Conservation (phyloP, 2,329 filamentous ascomycete genomes). For the Penicillium vulpinum region DNA sequence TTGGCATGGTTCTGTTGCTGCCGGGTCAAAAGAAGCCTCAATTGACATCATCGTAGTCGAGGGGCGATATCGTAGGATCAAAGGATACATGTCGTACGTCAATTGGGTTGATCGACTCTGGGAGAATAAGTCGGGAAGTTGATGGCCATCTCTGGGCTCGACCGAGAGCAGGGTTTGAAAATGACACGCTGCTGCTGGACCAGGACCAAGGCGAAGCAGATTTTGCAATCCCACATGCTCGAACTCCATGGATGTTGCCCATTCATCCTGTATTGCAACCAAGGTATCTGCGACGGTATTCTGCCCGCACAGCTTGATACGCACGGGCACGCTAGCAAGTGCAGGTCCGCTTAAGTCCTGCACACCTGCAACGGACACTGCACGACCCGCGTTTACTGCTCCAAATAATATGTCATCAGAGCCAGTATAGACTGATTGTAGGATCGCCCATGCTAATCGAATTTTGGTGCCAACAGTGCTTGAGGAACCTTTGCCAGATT, state of each 20-base stretch:
- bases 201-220: conserved; percentile 15
- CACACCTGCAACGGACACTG: conserved; percentile 5
- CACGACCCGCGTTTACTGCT: conserved; percentile 9
- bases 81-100: conserved; percentile 11
- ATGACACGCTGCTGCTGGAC: conserved; percentile 17
- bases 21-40: conserved; percentile 14
- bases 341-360: conserved; percentile 15
- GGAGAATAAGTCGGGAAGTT: conserved; percentile 6
- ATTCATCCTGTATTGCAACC: conserved; percentile 5
- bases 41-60: conserved; percentile 1
- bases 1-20: conserved; percentile 5
- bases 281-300: conserved; percentile 1
- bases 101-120: conserved; percentile 2
- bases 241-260: conserved; percentile 11
- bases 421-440: conserved; percentile 14
- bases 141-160: conserved; percentile 12
- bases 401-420: conserved; percentile 15
- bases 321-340: conserved; percentile 9
- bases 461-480: conserved; percentile 13
- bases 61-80: conserved; percentile 14
- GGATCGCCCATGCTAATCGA: conserved; percentile 13
- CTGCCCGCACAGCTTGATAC: neutral
- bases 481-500: neutral
- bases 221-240: conserved; percentile 21
- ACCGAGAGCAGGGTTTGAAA: conserved; percentile 21